Percentiles rank a stretch among this genome's conserved stretches.
phyloP scores from a whole-genome alignment of 2,329 filamentous ascomycete species.

The Acarospora socialis region DNA sequence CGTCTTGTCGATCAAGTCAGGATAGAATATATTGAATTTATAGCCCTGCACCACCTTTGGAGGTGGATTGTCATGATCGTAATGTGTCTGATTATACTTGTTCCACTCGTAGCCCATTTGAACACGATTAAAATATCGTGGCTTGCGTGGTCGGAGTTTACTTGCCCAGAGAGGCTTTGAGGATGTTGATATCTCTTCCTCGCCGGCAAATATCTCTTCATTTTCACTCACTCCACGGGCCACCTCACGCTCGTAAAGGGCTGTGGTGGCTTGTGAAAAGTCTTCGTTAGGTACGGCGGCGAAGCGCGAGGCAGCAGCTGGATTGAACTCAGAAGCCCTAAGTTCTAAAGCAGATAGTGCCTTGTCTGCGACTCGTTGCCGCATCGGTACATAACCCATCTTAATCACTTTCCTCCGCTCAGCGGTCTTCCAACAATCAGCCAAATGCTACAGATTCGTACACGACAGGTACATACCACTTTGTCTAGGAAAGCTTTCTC shows the following conservation, averaged over 20 bases:
- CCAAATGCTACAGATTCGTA: neutral
- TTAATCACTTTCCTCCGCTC: conserved; percentile 49
- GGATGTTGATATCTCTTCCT: conserved; percentile 58
- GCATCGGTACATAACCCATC: conserved; percentile 52
- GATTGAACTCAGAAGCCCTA: conserved; percentile 20
- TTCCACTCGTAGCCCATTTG: conserved; percentile 99
- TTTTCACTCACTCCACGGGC: conserved; percentile 83
- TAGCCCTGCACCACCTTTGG: conserved; percentile 98
- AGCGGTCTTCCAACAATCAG: conserved; percentile 24
- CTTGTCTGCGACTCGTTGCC: conserved; percentile 23
- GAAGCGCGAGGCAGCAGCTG: conserved; percentile 48
- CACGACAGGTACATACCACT: conserved; percentile 28
- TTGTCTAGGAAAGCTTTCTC: conserved; percentile 44
- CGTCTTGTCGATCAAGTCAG: conserved; percentile 85
- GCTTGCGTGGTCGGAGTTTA: conserved; percentile 80
- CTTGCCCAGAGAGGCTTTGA: conserved; percentile 63
- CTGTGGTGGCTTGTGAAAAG: conserved; percentile 74
- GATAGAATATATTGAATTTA: conserved; percentile 99
- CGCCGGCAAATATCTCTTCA: conserved; percentile 86
- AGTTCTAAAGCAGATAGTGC: neutral
- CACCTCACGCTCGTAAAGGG: conserved; percentile 81
- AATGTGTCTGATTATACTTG: conserved; percentile 99
- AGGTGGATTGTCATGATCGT: conserved; percentile 94
- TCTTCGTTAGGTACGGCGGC: conserved; percentile 57
- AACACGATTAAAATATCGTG: conserved; percentile 92